Evolutionary conservation across 2,329 filamentous ascomycete genomes (phyloP).

Genomic region (Penicillium crustosum): DNA sequence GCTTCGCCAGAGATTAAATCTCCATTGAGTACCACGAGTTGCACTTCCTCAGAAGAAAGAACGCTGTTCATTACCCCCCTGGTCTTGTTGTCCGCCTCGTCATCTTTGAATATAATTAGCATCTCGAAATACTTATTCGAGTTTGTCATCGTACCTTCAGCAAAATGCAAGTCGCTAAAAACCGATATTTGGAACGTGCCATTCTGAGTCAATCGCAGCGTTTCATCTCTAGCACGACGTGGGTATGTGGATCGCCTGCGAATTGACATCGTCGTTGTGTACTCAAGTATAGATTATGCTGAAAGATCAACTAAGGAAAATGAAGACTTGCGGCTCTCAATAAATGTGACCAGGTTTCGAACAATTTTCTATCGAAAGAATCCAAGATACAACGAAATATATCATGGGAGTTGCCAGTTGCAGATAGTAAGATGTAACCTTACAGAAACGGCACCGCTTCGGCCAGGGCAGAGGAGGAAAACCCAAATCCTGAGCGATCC

Average conservation of each 20-base stretch:
- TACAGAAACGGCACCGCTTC: conserved; percentile 1
- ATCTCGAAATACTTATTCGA: conserved; percentile 44
- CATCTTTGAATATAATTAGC: conserved; percentile 12
- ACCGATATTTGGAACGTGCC: conserved; percentile 54
- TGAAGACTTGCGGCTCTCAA: neutral
- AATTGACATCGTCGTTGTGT: neutral
- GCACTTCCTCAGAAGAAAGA: conserved; percentile 56
- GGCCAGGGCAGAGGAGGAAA: neutral
- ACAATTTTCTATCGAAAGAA: neutral
- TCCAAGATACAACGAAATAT: neutral
- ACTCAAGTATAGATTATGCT: neutral
- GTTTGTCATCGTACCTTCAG: conserved; percentile 57
- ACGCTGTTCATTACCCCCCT: conserved; percentile 58
- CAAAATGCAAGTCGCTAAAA: conserved; percentile 71
- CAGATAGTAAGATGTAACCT: conserved; percentile 1
- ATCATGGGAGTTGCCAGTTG: neutral
- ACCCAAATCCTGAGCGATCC: neutral
- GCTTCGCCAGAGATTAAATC: conserved; percentile 71
- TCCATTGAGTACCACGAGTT: conserved; percentile 68
- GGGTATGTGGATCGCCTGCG: neutral
- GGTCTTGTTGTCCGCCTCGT: conserved; percentile 56
- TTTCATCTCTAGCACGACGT: neutral
- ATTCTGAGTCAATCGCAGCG: conserved; percentile 23
- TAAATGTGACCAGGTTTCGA: neutral
- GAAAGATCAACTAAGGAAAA: neutral